phyloP scores from a whole-genome alignment of 352 stramenopile genomes.

The Pythium pyrilobum region DNA sequence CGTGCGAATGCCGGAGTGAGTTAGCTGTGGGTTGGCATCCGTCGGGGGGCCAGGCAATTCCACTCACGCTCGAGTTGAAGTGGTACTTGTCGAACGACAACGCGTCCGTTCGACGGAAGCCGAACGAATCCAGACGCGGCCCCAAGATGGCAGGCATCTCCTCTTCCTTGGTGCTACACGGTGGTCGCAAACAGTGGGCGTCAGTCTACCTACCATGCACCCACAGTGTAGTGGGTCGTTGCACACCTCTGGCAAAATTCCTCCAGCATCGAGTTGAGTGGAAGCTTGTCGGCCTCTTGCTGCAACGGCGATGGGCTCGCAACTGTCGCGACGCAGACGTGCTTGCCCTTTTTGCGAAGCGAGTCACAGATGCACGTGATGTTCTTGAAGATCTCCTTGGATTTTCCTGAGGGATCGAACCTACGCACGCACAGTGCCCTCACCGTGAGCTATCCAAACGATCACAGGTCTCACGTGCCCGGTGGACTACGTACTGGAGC shows the following conservation, averaged over 20 bases:
- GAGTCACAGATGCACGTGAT: constrained; percentile 72
- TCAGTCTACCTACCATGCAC: too few relatives aligned
- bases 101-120: constrained; percentile 53
- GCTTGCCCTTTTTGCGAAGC: constrained; percentile 77
- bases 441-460: not conserved
- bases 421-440: constrained; percentile 10
- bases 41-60: too few relatives aligned
- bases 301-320: constrained; percentile 37
- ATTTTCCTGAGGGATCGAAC: constrained; percentile 20
- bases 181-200: not conserved
- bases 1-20: not conserved
- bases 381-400: constrained; percentile 43
- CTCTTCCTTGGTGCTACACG: constrained; percentile 58
- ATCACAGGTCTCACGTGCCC: not conserved
- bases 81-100: constrained; percentile 71
- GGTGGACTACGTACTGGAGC: constrained; percentile 29
- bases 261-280: constrained; percentile 60
- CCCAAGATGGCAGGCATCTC: constrained; percentile 61
- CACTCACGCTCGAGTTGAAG: constrained; percentile 77
- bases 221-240: not conserved
- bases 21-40: constrained; percentile 1
- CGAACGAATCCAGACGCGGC: constrained; percentile 66
- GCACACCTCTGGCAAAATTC: constrained; percentile 72
- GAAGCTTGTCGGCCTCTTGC: constrained; percentile 27
- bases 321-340: constrained; percentile 63